Evolutionary conservation across 2,329 filamentous ascomycete species (phyloP).

Genomic region (Cladosporium sp.): DNA sequence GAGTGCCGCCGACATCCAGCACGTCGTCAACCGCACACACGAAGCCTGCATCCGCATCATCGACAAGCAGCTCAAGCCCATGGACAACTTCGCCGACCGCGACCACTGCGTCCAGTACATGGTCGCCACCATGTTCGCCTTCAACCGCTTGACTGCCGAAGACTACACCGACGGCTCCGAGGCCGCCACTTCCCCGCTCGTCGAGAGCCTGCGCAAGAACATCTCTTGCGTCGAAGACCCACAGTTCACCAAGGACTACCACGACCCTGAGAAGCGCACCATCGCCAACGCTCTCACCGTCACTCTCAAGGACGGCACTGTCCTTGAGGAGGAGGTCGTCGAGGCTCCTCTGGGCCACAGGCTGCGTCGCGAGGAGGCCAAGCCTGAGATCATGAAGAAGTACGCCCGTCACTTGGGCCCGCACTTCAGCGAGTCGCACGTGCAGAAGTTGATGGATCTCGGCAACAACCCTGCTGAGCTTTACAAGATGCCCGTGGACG

Average conservation of each 20-base stretch:
- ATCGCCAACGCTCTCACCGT: constrained; percentile 97
- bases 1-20: constrained; percentile 88
- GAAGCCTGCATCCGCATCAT: constrained; percentile 99
- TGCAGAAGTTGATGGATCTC: constrained; percentile 77
- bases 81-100: constrained; percentile 99
- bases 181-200: constrained; percentile 81
- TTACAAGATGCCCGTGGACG: constrained; percentile 78
- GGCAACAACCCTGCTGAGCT: constrained; percentile 71
- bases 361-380: constrained; percentile 88
- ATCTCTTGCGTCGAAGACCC: constrained; percentile 97
- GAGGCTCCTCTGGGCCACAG: constrained; percentile 94
- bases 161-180: constrained; percentile 93
- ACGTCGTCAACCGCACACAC: constrained; percentile 90
- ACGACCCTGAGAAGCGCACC: constrained; percentile 85
- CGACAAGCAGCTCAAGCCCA: constrained; percentile 99
- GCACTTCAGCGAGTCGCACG: constrained; percentile 72
- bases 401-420: constrained; percentile 87
- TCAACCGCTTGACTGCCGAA: constrained; percentile 84
- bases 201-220: constrained; percentile 87
- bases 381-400: constrained; percentile 93
- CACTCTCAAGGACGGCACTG: constrained; percentile 87
- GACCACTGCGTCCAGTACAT: constrained; percentile 99
- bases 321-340: constrained; percentile 84
- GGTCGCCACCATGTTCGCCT: constrained; percentile 92
- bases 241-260: constrained; percentile 92